Base-by-base conservation (phyloP, 2,329 filamentous ascomycete genomes). In the Westerdykella sp. region DNA sequence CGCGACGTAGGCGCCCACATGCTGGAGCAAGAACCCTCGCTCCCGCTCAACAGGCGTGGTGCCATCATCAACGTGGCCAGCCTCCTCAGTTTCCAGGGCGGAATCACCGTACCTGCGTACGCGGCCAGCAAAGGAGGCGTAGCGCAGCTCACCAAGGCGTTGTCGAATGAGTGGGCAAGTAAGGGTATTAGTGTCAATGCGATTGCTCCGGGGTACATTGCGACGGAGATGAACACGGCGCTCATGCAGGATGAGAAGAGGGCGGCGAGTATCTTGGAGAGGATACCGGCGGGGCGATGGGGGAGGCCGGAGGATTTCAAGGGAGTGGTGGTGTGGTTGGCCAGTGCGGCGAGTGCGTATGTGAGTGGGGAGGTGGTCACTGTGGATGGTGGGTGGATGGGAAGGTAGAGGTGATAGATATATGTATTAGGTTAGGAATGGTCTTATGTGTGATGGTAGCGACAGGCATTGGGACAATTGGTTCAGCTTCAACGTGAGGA, bases 331-430 rank as follows among this genome's bases (percentile, higher is more conserved):
- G 83, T 95, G 22, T 95, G 81, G 58, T 69, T 95, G 49, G 86
- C 86, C 1, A 84, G 85, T 57, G 76, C 71, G 61, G 85, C 83
- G n/a, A 87, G 85, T 62, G 79, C 73, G 9, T 95, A 95, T 70
- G 83, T 95, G 31, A 87, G 78, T 53, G 89, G 89, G 0, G 86
- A 95, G 68, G 73, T 88, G 5, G 62, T 95, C 54, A 83, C 85
- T 21, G 86, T 95, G 37, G 90, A 95, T 67, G 89, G 89, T 6
- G 89, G 89, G 10, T 95, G 87, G 88, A 94, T 95, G 88, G 88
- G 86, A 1, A 75, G 87, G 73, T 94, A 73, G 46, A 39, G 6
- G 22, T 5, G 25, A 10, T 28, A 12, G 7, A 28, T 28, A 9
- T 28, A 28, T 28, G 25, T 28, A 3, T 28, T 28, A 12, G 25